Conservation (phyloP, 2,329 filamentous ascomycete species). For the Aureobasidium leucospermi region DNA sequence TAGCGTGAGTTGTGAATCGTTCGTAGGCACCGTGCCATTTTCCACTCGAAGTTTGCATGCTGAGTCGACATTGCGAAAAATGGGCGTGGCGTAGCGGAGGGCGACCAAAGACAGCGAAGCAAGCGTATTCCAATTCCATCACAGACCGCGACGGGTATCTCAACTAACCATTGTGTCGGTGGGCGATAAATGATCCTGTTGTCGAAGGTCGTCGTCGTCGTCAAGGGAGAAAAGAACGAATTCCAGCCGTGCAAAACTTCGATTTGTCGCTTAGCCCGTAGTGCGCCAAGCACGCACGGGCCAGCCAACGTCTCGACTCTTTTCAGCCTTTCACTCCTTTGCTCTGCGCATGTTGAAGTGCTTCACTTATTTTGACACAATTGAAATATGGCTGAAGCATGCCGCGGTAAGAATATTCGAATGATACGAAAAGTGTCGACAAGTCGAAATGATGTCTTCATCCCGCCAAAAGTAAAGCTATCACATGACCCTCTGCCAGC, state of each 20-base stretch:
- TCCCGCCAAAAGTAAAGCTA: background rate
- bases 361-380: no score
- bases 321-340: background rate
- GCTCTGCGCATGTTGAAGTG: no score
- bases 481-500: slow-evolving; percentile 3
- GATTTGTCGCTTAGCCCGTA: slow-evolving; percentile 8
- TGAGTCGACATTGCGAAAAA: background rate
- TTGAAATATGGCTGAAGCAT: background rate
- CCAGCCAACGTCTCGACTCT: background rate
- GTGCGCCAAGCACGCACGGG: background rate
- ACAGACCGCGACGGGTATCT: background rate
- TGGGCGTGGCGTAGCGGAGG: background rate
- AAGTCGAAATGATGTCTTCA: background rate
- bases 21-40: no score
- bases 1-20: background rate
- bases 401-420: no score
- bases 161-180: slow-evolving; percentile 15
- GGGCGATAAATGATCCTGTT: slow-evolving; percentile 12
- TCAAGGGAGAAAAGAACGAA: slow-evolving; percentile 5
- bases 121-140: slow-evolving; percentile 1
- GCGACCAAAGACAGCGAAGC: background rate
- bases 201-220: slow-evolving; percentile 12
- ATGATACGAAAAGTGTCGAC: background rate
- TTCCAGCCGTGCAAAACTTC: background rate
- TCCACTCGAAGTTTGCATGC: background rate